A percentile compares a stretch with the other conserved stretches of the same genome.
Conservation (phyloP, 805 yeast genomes). For the Pichia sporocuriosa region DNA sequence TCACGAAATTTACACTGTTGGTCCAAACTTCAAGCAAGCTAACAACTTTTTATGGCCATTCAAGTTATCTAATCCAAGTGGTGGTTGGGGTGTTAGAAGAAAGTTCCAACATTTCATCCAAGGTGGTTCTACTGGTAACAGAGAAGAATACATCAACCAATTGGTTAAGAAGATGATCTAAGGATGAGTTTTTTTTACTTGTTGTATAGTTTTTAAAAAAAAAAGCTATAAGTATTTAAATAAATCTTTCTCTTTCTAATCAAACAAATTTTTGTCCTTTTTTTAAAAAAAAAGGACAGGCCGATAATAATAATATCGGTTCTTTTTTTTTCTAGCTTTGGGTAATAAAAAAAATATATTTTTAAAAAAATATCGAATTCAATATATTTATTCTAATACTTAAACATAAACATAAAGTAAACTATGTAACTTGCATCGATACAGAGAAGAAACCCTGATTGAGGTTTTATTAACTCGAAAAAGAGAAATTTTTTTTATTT, state of each 20-base stretch:
- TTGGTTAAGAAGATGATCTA: slow-evolving; percentile 92
- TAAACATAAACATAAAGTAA: too few species aligned
- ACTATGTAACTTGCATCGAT: too few species aligned
- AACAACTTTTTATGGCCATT: slow-evolving; percentile 98
- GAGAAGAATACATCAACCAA: slow-evolving; percentile 92
- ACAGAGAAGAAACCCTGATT: too few species aligned
- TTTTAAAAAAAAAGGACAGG: background rate
- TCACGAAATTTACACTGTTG: slow-evolving; percentile 94
- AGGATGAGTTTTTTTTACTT: slow-evolving; percentile 22
- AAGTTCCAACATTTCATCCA: slow-evolving; percentile 95
- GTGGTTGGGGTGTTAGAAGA: slow-evolving; percentile 97
- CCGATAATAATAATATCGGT: too few species aligned
- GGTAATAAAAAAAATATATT: too few species aligned
- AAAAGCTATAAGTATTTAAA: too few species aligned
- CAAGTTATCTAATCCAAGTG: slow-evolving; percentile 93
- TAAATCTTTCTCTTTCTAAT: slow-evolving; percentile 3
- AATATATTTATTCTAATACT: too few species aligned
- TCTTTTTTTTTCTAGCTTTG: background rate
- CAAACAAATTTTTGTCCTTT: slow-evolving; percentile 1
- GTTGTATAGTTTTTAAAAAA: background rate
- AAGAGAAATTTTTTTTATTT: background rate
- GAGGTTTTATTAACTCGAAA: background rate
- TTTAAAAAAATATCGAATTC: too few species aligned
- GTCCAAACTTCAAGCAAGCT: slow-evolving; percentile 98
- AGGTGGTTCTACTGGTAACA: slow-evolving; percentile 98